A percentile compares a stretch with the other conserved stretches of the same genome.
Conservation (phyloP, 108 stramenopile genomes). For the Cylindrotheca fusiformis region DNA sequence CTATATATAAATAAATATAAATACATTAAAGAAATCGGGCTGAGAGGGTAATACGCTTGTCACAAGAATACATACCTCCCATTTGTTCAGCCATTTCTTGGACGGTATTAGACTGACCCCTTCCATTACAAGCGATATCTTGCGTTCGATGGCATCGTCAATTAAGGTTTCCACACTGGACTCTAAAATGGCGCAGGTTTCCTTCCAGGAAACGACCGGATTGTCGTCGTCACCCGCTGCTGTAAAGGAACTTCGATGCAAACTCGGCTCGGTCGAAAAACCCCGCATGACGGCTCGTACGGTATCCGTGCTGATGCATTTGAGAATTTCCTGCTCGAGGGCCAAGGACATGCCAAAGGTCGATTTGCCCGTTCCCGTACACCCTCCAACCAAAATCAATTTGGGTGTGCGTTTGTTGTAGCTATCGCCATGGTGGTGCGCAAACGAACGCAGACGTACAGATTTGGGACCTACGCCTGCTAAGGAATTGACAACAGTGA, state of each 20-base stretch:
- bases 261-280: conserved; percentile 47
- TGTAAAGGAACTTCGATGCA: conserved; percentile 65
- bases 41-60: no score
- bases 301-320: conserved; percentile 67
- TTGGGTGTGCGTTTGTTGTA: conserved; percentile 33
- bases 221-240: conserved; percentile 44
- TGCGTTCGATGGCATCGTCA: conserved; percentile 56
- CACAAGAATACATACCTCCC: no score
- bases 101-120: conserved; percentile 54
- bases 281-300: conserved; percentile 56
- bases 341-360: conserved; percentile 72
- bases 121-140: conserved; percentile 56
- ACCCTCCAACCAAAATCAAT: conserved; percentile 50
- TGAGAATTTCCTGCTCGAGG: conserved; percentile 59
- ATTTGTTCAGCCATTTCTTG: conserved; percentile 41
- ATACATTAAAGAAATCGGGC: no score
- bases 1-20: no score
- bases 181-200: conserved; percentile 55
- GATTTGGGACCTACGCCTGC: no score
- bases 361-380: conserved; percentile 49
- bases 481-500: no score
- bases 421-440: no score
- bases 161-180: conserved; percentile 47
- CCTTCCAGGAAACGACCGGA: conserved; percentile 57
- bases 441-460: no score